Evolutionary conservation across 257 asterid genomes (phyloP).

Genomic region (Parsonsia alboflavescens): DNA sequence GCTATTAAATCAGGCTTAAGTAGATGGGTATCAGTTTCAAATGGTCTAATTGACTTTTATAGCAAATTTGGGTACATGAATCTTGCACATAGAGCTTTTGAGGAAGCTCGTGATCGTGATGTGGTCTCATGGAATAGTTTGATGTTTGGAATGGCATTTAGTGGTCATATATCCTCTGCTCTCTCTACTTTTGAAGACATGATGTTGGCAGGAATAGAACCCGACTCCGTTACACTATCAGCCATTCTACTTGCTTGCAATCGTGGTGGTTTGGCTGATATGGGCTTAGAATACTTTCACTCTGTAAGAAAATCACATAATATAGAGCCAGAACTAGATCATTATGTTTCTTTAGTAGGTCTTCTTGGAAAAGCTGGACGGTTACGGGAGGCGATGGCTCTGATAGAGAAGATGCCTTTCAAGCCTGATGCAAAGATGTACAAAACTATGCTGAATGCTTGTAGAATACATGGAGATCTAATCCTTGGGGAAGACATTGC

Average conservation of each 20-base stretch:
- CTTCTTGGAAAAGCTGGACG: slow-evolving; percentile 46
- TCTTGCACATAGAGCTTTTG: slow-evolving; percentile 32
- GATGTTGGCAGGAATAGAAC: slow-evolving; percentile 35
- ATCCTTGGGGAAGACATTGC: slow-evolving; percentile 31
- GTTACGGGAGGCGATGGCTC: slow-evolving; percentile 36
- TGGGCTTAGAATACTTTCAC: slow-evolving; percentile 34
- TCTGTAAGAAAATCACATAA: slow-evolving; percentile 31
- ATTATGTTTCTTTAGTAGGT: slow-evolving; percentile 52
- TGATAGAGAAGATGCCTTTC: slow-evolving; percentile 39
- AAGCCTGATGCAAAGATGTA: slow-evolving; percentile 42
- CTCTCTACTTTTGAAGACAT: slow-evolving; percentile 31
- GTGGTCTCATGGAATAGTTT: slow-evolving; percentile 51
- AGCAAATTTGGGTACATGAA: slow-evolving; percentile 45
- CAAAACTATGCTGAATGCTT: slow-evolving; percentile 45
- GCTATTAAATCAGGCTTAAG: slow-evolving; percentile 27
- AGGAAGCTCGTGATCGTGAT: slow-evolving; percentile 30
- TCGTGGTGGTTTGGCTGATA: slow-evolving; percentile 44
- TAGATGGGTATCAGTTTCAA: slow-evolving; percentile 40
- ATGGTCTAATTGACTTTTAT: slow-evolving; percentile 47
- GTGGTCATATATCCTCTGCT: slow-evolving; percentile 37
- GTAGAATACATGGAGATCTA: slow-evolving; percentile 34
- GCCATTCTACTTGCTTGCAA: slow-evolving; percentile 46
- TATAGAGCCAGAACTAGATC: slow-evolving; percentile 42
- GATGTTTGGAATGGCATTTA: slow-evolving; percentile 40
- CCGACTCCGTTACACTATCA: slow-evolving; percentile 44